Evolutionary conservation across 352 stramenopile species (phyloP).

Genomic region (Labyrinthula sp.): DNA sequence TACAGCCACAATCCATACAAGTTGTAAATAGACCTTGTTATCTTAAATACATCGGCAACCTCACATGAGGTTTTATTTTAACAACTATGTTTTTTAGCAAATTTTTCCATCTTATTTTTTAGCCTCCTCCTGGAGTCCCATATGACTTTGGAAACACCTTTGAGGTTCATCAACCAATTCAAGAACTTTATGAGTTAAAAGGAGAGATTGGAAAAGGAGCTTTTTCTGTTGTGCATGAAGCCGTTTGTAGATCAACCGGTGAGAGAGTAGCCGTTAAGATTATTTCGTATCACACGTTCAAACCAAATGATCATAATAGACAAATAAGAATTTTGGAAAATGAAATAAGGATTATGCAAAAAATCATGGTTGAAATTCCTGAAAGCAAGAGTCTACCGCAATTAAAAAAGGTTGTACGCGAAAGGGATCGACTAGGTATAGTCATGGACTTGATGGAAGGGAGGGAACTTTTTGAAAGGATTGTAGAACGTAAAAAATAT

Average conservation of each 20-base stretch:
- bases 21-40: too few relatives aligned
- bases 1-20: too few relatives aligned
- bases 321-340: conserved; percentile 24
- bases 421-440: conserved; percentile 36
- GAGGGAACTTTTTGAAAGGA: conserved; percentile 79
- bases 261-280: conserved; percentile 24
- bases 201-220: conserved; percentile 27
- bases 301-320: conserved; percentile 1
- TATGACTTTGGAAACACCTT: too few relatives aligned
- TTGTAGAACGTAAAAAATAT: conserved; percentile 74
- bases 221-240: conserved; percentile 33
- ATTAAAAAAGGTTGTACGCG: conserved; percentile 24
- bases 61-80: too few relatives aligned
- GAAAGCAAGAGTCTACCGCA: conserved; percentile 15
- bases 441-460: conserved; percentile 67
- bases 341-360: conserved; percentile 28
- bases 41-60: too few relatives aligned
- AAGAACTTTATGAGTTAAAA: conserved; percentile 17
- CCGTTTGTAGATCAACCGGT: neutral
- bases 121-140: too few relatives aligned
- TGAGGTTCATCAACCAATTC: too few relatives aligned
- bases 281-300: conserved; percentile 11
- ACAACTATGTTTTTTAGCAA: too few relatives aligned
- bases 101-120: too few relatives aligned
- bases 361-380: conserved; percentile 4